Conservation (phyloP, 202 grass and related monocot genomes). For the Musa balbisiana region DNA sequence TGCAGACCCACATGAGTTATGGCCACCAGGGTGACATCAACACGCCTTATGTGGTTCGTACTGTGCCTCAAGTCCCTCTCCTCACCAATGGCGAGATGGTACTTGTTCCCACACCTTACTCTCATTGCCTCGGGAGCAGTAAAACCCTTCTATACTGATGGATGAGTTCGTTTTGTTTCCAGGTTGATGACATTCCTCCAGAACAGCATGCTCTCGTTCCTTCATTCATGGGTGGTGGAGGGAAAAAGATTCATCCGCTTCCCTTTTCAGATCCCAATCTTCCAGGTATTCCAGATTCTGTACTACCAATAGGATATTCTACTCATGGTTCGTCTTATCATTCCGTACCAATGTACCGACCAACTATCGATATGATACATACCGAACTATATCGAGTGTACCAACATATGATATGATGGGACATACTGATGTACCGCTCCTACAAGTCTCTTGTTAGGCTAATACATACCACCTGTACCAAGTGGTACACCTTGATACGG, state of each 20-base stretch:
- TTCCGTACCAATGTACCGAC: too few relatives aligned
- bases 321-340: neutral
- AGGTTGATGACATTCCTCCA: neutral
- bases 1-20: neutral
- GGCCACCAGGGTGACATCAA: neutral
- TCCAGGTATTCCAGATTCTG: neutral
- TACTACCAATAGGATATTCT: neutral
- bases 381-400: too few relatives aligned
- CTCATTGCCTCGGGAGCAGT: too few relatives aligned
- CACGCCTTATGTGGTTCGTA: neutral
- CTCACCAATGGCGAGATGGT: slow-evolving; percentile 5
- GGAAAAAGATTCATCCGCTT: slow-evolving; percentile 3
- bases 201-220: neutral
- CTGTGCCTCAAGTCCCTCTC: neutral
- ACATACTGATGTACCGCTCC: too few relatives aligned
- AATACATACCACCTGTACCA: too few relatives aligned
- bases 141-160: too few relatives aligned
- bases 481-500: too few relatives aligned
- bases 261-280: neutral
- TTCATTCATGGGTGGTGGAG: slow-evolving; percentile 5
- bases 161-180: neutral
- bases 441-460: too few relatives aligned
- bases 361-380: too few relatives aligned
- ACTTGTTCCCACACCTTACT: too few relatives aligned
- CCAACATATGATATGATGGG: too few relatives aligned